A percentile compares a stretch with the other conserved stretches of the same genome.
Conservation (phyloP, 2,329 filamentous ascomycete genomes). For the Colletotrichum ledebouriae region DNA sequence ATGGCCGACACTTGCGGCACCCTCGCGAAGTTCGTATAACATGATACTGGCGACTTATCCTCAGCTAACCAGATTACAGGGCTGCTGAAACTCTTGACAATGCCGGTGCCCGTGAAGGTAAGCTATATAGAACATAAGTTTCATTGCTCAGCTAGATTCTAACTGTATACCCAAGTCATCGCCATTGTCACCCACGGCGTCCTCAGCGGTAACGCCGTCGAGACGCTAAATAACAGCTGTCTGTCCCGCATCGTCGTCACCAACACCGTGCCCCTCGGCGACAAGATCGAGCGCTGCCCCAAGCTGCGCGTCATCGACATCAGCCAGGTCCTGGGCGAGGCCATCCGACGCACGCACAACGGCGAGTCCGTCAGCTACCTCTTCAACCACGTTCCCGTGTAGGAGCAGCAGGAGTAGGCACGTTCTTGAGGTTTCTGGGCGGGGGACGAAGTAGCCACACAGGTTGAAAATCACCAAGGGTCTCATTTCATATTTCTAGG, state of each 20-base stretch:
- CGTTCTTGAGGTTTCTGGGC: background rate
- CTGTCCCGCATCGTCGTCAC: constrained; percentile 87
- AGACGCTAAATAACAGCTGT: constrained; percentile 84
- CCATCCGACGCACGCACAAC: constrained; percentile 71
- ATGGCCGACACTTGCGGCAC: constrained; percentile 98
- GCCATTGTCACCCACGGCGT: constrained; percentile 97
- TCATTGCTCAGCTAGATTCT: background rate
- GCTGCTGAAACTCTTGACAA: constrained; percentile 39
- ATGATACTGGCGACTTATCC: background rate
- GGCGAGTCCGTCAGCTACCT: constrained; percentile 70
- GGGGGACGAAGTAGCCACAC: background rate
- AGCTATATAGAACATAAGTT: background rate
- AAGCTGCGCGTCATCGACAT: constrained; percentile 94
- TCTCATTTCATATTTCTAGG: constrained; percentile 4
- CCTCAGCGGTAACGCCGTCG: constrained; percentile 87
- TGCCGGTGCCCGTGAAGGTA: constrained; percentile 39
- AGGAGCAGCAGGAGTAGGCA: constrained; percentile 8
- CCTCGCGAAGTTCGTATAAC: constrained; percentile 79
- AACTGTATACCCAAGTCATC: constrained; percentile 63
- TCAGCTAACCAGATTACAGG: constrained; percentile 19
- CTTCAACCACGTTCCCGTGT: constrained; percentile 63
- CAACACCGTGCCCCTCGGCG: constrained; percentile 73
- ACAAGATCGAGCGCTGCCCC: constrained; percentile 83
- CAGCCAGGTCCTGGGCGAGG: constrained; percentile 81
- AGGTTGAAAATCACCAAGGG: constrained; percentile 20